phyloP scores from a whole-genome alignment of 495 filamentous ascomycete genomes.

The Polyplosphaeria fusca region DNA sequence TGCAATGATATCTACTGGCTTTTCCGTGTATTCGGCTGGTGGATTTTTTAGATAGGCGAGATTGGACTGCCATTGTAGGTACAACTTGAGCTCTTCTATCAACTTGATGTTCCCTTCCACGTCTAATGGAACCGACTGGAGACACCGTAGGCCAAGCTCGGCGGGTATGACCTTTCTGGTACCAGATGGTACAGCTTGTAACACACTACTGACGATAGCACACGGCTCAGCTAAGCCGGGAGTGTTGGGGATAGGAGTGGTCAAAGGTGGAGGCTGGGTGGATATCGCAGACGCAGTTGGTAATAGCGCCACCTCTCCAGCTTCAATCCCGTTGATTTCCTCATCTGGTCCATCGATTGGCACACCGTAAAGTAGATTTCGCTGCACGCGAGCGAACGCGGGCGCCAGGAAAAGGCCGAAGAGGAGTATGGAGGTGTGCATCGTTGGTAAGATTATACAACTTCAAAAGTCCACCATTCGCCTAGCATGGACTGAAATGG shows the following conservation, averaged over 20 bases:
- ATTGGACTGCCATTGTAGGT: constrained; percentile 49
- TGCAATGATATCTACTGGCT: constrained; percentile 46
- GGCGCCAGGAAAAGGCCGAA: too few relatives aligned
- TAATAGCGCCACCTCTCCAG: too few relatives aligned
- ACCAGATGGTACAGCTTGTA: constrained; percentile 9
- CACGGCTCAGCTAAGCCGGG: constrained; percentile 21
- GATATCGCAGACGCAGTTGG: too few relatives aligned
- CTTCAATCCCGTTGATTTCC: constrained; percentile 28
- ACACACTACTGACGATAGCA: constrained; percentile 14
- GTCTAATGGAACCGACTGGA: constrained; percentile 47
- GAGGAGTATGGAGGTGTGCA: too few relatives aligned
- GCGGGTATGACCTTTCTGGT: constrained; percentile 41
- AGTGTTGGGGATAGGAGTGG: constrained; percentile 13
- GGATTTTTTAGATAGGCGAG: constrained; percentile 45
- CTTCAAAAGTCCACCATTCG: too few relatives aligned
- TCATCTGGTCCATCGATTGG: constrained; percentile 11
- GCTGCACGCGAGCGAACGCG: too few relatives aligned
- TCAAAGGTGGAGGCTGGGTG: not conserved
- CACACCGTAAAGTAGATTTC: too few relatives aligned
- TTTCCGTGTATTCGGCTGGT: constrained; percentile 46
- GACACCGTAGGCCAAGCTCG: constrained; percentile 45
- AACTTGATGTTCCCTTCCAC: constrained; percentile 43
- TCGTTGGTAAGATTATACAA: too few relatives aligned
- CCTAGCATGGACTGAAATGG: too few relatives aligned
- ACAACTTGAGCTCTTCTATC: constrained; percentile 45